A percentile compares a stretch with the other conserved stretches of the same genome.
Evolutionary conservation across 129 eudicot species (phyloP).

Genomic region (sunflower (Helianthus annuus)): HanXRQr2.0-SUNRISE NC_035448.2:74367585-74368084

Average conservation of each 20-base stretch:
- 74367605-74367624: conserved; percentile 98
- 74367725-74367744: conserved; percentile 12
- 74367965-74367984: too few species aligned
- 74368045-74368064: background rate
- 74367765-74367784: background rate
- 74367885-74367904: background rate
- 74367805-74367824: background rate
- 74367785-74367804: background rate
- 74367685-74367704: conserved; percentile 70
- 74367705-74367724: conserved; percentile 79
- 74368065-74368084: too few species aligned
- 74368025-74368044: background rate
- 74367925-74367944: background rate
- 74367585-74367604: conserved; percentile 40
- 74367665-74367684: conserved; percentile 77
- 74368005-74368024: background rate
- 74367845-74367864: too few species aligned
- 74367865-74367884: background rate
- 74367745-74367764: background rate
- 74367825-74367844: background rate
- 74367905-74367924: background rate
- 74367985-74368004: background rate
- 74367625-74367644: conserved; percentile 91
- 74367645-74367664: conserved; percentile 85
- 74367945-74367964: background rate